These are phyloP conservation scores for Stemphylium vesicarium DNA, from an alignment of 2,329 filamentous ascomycete genomes.

Conservation along the genomic window DNA sequence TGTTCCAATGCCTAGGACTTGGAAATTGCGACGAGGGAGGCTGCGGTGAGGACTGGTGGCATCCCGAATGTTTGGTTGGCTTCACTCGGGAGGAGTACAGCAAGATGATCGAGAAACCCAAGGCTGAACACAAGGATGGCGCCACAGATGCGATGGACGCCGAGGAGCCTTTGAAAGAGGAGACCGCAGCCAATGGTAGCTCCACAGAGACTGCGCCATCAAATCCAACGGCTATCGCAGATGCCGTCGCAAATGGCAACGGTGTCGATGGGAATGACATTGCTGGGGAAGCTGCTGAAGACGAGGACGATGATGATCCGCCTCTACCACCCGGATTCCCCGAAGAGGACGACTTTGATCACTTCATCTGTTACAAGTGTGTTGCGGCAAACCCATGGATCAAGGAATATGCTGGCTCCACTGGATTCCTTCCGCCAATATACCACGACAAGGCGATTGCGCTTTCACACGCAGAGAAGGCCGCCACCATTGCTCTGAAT, in stretches of 20 bases:
- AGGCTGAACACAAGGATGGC: slow-evolving; percentile 16
- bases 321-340: slow-evolving; percentile 87
- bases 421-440: slow-evolving; percentile 80
- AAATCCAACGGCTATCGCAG: slow-evolving; percentile 27
- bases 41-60: slow-evolving; percentile 98
- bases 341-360: slow-evolving; percentile 84
- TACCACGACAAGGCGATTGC: slow-evolving; percentile 53
- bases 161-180: slow-evolving; percentile 3
- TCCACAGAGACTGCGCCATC: slow-evolving; percentile 14
- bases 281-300: slow-evolving; percentile 61
- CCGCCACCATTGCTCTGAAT: slow-evolving; percentile 16
- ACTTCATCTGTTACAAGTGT: slow-evolving; percentile 94
- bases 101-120: slow-evolving; percentile 44
- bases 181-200: slow-evolving; percentile 12
- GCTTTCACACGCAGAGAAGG: slow-evolving; percentile 11
- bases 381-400: slow-evolving; percentile 89
- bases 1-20: slow-evolving; percentile 95
- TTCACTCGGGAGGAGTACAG: slow-evolving; percentile 76
- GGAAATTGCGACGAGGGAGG: slow-evolving; percentile 81
- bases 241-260: slow-evolving; percentile 23
- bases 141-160: slow-evolving; percentile 18
- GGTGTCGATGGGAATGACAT: slow-evolving; percentile 45
- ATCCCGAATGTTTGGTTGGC: slow-evolving; percentile 89
- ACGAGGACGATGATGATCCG: slow-evolving; percentile 58
- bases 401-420: slow-evolving; percentile 79